Evolutionary conservation across 2,329 filamentous ascomycete species (phyloP).

Genomic region (Emmonsiellopsis sp.): DNA sequence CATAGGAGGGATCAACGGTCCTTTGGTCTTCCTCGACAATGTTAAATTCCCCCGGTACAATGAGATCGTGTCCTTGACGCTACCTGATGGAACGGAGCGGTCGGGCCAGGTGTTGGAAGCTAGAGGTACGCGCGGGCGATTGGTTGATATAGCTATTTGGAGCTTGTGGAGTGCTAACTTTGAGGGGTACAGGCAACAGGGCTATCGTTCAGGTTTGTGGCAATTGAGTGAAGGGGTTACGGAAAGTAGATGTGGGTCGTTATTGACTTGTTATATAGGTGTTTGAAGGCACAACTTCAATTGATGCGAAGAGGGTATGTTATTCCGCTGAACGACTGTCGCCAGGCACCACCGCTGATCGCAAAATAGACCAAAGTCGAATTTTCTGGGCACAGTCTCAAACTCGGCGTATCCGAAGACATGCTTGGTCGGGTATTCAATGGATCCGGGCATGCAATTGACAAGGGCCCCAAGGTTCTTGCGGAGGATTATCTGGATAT

Average conservation of each 20-base stretch:
- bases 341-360: neutral
- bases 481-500: conserved; percentile 98
- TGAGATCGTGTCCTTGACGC: conserved; percentile 91
- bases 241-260: conserved; percentile 1
- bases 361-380: conserved; percentile 75
- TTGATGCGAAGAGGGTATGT: conserved; percentile 92
- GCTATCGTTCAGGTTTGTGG: conserved; percentile 80
- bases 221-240: neutral
- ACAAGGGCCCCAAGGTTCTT: conserved; percentile 96
- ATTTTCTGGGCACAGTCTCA: conserved; percentile 93
- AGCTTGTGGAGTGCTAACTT: neutral
- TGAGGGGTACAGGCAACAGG: conserved; percentile 58
- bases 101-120: conserved; percentile 96
- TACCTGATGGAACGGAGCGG: conserved; percentile 88
- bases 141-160: neutral
- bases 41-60: conserved; percentile 98
- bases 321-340: neutral
- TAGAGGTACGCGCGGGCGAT: conserved; percentile 55
- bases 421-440: conserved; percentile 99
- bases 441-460: conserved; percentile 93
- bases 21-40: conserved; percentile 94
- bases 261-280: conserved; percentile 54
- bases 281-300: conserved; percentile 92
- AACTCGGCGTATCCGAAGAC: conserved; percentile 97
- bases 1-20: conserved; percentile 94